Percentiles rank a stretch among this genome's conserved stretches.
Evolutionary conservation across 306 rosid genomes (phyloP).

Genomic region (Castanea crenata): DNA sequence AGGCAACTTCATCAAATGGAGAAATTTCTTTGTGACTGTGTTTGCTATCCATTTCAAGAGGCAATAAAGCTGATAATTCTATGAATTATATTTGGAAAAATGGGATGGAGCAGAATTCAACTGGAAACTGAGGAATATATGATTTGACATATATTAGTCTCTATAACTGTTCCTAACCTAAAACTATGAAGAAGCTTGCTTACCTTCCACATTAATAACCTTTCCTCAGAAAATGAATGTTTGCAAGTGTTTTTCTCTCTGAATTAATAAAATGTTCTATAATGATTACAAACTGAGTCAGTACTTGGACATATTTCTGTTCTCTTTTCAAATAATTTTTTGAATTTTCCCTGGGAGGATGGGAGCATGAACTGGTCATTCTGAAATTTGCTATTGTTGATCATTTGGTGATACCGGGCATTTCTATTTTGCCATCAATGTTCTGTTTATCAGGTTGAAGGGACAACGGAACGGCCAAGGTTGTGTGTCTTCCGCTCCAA

Average conservation of each 20-base stretch:
- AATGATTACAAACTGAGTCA: not conserved
- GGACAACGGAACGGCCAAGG: conserved; percentile 94
- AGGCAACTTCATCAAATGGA: not conserved
- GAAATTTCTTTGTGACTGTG: conserved; percentile 2
- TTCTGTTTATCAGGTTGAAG: conserved; percentile 66
- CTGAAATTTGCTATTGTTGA: conserved; percentile 5
- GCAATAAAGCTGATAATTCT: not conserved
- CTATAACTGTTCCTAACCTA: not conserved
- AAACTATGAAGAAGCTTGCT: not conserved
- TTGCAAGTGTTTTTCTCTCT: not conserved
- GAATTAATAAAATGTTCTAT: not conserved
- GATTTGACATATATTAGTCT: not conserved
- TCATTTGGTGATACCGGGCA: conserved; percentile 11
- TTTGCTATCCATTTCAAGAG: not conserved
- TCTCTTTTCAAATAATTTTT: not conserved
- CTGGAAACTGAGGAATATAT: not conserved
- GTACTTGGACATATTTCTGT: not conserved
- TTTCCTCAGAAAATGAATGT: not conserved
- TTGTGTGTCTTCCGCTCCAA: conserved; percentile 87
- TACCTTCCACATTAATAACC: not conserved
- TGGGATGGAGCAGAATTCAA: not conserved
- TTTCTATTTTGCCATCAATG: conserved; percentile 17
- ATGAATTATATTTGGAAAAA: not conserved
- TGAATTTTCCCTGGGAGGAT: not conserved
- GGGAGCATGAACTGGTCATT: not conserved